Conservation (phyloP, 495 filamentous ascomycete genomes). For the Xylaria nigripes region DNA sequence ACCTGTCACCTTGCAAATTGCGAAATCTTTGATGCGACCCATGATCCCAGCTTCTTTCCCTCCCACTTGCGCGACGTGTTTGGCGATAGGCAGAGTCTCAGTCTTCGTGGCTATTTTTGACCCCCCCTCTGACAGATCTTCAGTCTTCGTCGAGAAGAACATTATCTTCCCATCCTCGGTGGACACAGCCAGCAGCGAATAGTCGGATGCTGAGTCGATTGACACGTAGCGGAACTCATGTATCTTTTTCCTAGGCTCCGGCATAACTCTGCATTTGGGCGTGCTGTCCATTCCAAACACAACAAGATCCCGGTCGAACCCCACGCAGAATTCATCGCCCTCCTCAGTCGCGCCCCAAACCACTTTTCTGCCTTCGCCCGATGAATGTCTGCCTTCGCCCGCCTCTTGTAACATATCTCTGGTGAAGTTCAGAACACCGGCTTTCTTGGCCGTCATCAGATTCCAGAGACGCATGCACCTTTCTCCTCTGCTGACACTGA, state of each 20-base stretch:
- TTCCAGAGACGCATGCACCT: constrained; percentile 93
- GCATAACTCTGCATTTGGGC: constrained; percentile 61
- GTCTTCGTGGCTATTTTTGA: constrained; percentile 9
- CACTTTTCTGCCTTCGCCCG: constrained; percentile 77
- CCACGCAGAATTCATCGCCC: constrained; percentile 77
- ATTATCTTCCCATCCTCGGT: constrained; percentile 87
- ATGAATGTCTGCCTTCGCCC: constrained; percentile 65
- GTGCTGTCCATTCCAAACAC: constrained; percentile 84
- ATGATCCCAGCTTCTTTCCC: constrained; percentile 57
- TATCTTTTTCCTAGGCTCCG: constrained; percentile 65
- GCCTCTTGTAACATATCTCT: constrained; percentile 56
- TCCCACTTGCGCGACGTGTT: constrained; percentile 66
- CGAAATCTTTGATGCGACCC: constrained; percentile 84
- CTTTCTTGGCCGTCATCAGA: constrained; percentile 90
- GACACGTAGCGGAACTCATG: constrained; percentile 70
- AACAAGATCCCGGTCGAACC: constrained; percentile 75
- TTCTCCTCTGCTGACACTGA: constrained; percentile 83
- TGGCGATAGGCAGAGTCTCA: constrained; percentile 40
- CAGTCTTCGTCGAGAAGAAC: constrained; percentile 63
- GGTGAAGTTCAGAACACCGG: constrained; percentile 78
- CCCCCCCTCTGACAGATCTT: constrained; percentile 22
- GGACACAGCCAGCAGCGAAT: constrained; percentile 61
- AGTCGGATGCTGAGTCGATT: constrained; percentile 35
- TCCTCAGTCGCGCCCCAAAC: constrained; percentile 63
- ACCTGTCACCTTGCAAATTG: constrained; percentile 45